Evolutionary conservation across 2,329 filamentous ascomycete species (phyloP).

Genomic region (Hysterium pulicare): DNA sequence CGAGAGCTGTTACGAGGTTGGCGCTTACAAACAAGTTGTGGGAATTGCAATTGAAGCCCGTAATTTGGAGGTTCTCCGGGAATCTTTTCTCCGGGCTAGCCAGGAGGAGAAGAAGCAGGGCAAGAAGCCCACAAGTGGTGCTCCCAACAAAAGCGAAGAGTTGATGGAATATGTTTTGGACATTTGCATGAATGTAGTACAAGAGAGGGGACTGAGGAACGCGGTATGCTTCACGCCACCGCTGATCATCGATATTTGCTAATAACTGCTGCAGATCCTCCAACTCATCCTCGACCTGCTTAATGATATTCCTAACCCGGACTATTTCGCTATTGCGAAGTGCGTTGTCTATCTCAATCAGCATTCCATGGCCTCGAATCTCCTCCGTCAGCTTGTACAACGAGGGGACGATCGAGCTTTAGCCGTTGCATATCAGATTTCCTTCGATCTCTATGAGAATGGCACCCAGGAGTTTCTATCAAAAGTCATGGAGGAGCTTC

Average conservation of each 20-base stretch:
- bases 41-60: constrained; percentile 95
- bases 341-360: constrained; percentile 96
- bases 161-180: constrained; percentile 94
- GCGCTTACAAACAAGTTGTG: constrained; percentile 90
- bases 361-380: constrained; percentile 81
- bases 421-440: constrained; percentile 92
- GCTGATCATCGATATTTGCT: too few species aligned
- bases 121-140: constrained; percentile 54
- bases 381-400: constrained; percentile 77
- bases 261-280: constrained; percentile 61
- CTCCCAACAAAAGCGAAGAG: constrained; percentile 70
- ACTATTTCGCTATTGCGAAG: constrained; percentile 97
- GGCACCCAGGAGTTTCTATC: constrained; percentile 94
- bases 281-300: constrained; percentile 92
- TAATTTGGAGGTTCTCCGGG: constrained; percentile 80
- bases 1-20: constrained; percentile 80
- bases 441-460: constrained; percentile 97
- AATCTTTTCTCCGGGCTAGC: constrained; percentile 84
- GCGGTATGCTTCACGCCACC: constrained; percentile 48
- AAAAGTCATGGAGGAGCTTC: constrained; percentile 80
- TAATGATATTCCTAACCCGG: constrained; percentile 85
- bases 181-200: constrained; percentile 97
- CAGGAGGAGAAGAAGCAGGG: constrained; percentile 71
- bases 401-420: constrained; percentile 75
- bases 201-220: constrained; percentile 81